Evolutionary conservation across 345 rosid species (phyloP), one percentile per base, ranked within the genome.

Genomic region (Eucalyptus fibrosa): DNA sequence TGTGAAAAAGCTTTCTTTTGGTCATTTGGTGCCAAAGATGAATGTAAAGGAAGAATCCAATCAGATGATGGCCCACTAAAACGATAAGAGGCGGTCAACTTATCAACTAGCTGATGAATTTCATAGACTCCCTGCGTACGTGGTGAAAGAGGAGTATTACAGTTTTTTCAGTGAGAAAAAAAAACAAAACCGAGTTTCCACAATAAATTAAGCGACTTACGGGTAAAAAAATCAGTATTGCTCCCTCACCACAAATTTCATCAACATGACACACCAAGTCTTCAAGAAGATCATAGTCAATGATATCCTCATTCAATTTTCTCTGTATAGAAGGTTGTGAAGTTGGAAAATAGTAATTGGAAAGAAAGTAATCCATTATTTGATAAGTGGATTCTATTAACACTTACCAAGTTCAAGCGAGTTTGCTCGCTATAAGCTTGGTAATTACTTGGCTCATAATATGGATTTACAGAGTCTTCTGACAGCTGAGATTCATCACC

Each of bases 41-140:
- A 97, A 95, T 97, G 99, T 90, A 96, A 91, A 87, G 99, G 98
- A 90, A 96, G 95, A 90, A 96, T 92, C 99, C 99, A 97, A 89
- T 97, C 96, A 56, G 94, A 94, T 86, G 97, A 94, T 89, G 92
- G 90, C 87, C 99, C 99, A 91, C 98, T 94, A 93, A 96, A 97
- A 72, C 93, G 97, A 92, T 95, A 95, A 88, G 98, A 94, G 91
- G 95, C 97, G 91, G 93, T 94, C 92, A 97, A 92, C 89, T 94
- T 96, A 93, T 96, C 99, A 44, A 93, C 93, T 90, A 97, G 91
- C 92, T 88, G 91, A 87, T 96, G 88, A 89, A 96, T 97, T 94
- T 97, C 99, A 89, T 94, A 92, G 90, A 93, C 95, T 44, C 99
- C 98, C 99, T 97, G 95, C 90, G 50, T 89, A 49, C 37, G 86